Evolutionary conservation across 73 alveolate species (phyloP), one percentile per base, ranked within the genome.

Genomic region (Stentor coeruleus): DNA sequence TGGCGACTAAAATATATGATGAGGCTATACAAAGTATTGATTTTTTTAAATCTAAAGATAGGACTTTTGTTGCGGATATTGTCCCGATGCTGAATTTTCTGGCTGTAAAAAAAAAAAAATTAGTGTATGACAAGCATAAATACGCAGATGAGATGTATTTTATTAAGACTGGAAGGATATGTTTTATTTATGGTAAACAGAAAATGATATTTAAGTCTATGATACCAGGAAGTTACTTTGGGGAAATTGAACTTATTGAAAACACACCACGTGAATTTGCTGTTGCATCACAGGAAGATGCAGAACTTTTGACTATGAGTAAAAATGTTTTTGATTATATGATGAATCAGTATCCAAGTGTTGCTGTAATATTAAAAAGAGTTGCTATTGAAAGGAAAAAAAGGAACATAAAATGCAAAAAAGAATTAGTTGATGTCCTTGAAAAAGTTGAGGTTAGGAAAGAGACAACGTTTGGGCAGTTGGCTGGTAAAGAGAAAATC

Each of bases 151-250:
- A 86, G 3, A 85, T 88, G 39, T 88, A 72, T 85, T 88, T 81
- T 59, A 88, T 88, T 73, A 49, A 81, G 0, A 31, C 39, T 55
- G 94, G 94, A 38, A 79, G 94, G 59, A 89, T 88, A 3, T 59
- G 87, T 35, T 86, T 80, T 49, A 76, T 58, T 74, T 57, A 84
- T 73, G 94, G 84, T 31, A 59, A 81, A 33, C 80, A 84, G 84
- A 49, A 82, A 40, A 60, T 80, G 15, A 87, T 88, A 38, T 88
- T 85, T 55, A 88, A 88, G 58, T 86, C 84, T 59, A 88, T 88
- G 94, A 59, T 88, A 15, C 84, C 85, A 66, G 94, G 94, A 0
- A 77, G 92, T 58, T 88, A 88, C 76, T 88, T 88, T 40, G 94
- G 94, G 3, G 94, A 88, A 38, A 85, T 88, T 41, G 94, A 88